Conservation (phyloP, 768 basidiomycete genomes). For the Amanita subjunquillea region DNA sequence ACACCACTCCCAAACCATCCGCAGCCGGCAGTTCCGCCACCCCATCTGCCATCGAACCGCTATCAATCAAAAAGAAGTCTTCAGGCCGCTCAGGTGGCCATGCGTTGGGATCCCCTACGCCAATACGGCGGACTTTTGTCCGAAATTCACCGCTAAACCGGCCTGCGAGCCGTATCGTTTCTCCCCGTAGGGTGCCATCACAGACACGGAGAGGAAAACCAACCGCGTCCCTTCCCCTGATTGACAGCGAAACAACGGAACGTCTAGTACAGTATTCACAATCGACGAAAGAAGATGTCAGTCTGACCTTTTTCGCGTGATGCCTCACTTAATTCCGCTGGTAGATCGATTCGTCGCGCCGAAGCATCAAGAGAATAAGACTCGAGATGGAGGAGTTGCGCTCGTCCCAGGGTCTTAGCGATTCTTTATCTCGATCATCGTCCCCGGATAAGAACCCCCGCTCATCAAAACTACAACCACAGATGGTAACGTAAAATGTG, state of each 20-base stretch:
- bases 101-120: conserved; percentile 25
- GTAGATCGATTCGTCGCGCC: conserved; percentile 64
- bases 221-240: conserved; percentile 16
- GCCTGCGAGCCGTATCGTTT: conserved; percentile 28
- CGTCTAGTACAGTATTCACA: conserved; percentile 37
- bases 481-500: conserved; percentile 23
- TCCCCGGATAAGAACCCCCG: conserved; percentile 51
- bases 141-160: conserved; percentile 47
- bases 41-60: conserved; percentile 51
- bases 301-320: conserved; percentile 11
- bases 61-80: conserved; percentile 80
- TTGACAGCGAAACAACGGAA: conserved; percentile 29
- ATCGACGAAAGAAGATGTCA: conserved; percentile 59
- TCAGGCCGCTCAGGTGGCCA: conserved; percentile 42
- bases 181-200: conserved; percentile 47
- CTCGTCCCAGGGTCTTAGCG: conserved; percentile 15
- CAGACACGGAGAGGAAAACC: conserved; percentile 33
- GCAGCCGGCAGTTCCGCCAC: conserved; percentile 20
- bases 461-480: conserved; percentile 30
- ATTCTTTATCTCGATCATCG: conserved; percentile 30
- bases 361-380: conserved; percentile 66
- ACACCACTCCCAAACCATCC: conserved; percentile 40
- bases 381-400: conserved; percentile 48
- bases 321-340: conserved; percentile 2
- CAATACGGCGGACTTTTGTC: conserved; percentile 28